These are phyloP conservation scores for Thalia dealbata DNA, from an alignment of 176 grass and related monocot genomes.

Conservation along the genomic window DNA sequence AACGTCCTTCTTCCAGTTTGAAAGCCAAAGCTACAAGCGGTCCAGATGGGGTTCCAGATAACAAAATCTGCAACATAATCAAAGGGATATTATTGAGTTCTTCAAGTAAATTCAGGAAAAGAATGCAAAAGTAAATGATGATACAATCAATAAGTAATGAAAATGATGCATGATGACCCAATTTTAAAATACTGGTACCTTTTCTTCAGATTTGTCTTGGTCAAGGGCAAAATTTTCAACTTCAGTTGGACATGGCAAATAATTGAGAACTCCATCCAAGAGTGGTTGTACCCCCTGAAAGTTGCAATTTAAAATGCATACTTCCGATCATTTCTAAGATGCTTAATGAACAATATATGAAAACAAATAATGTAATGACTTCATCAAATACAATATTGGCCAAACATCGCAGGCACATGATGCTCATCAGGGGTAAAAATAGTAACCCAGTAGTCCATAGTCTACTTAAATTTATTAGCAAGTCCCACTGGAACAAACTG, in stretches of 20 bases:
- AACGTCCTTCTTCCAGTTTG: slow-evolving; percentile 98
- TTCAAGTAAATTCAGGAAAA: slow-evolving; percentile 7
- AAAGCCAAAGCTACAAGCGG: slow-evolving; percentile 89
- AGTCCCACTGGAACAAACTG: too few species aligned
- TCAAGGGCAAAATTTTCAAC: slow-evolving; percentile 88
- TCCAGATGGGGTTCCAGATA: slow-evolving; percentile 58
- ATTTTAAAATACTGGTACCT: slow-evolving; percentile 33
- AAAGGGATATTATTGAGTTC: slow-evolving; percentile 8
- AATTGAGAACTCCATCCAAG: slow-evolving; percentile 90
- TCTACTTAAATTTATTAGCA: too few species aligned
- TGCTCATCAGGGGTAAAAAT: too few species aligned
- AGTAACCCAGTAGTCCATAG: too few species aligned
- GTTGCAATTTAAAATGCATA: slow-evolving; percentile 24
- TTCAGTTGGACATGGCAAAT: slow-evolving; percentile 75
- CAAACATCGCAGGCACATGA: too few species aligned
- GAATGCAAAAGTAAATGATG: slow-evolving; percentile 6
- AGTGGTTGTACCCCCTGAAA: slow-evolving; percentile 85
- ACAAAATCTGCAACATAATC: slow-evolving; percentile 43
- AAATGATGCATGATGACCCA: background rate
- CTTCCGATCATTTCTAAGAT: slow-evolving; percentile 1
- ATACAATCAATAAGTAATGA: background rate
- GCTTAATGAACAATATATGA: background rate
- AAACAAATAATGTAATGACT: too few species aligned
- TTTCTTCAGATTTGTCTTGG: slow-evolving; percentile 90
- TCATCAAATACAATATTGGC: too few species aligned